These are phyloP conservation scores for Tetrapisispora nanseiensis DNA, from an alignment of 805 yeast species.

Conservation along the genomic window DNA sequence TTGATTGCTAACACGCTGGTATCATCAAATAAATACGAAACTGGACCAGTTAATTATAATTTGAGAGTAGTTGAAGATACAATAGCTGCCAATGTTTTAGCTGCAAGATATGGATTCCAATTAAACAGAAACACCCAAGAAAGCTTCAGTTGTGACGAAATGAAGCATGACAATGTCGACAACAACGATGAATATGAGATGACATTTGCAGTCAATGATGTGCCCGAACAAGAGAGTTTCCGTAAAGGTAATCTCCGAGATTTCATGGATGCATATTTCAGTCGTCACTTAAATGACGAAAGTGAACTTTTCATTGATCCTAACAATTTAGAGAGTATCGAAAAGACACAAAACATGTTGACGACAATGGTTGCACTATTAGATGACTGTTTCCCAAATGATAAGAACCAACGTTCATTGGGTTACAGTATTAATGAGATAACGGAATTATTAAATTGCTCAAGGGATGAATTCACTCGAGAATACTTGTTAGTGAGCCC, in stretches of 20 bases:
- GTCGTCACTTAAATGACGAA: constrained; percentile 21
- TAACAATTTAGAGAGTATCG: constrained; percentile 36
- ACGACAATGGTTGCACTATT: constrained; percentile 34
- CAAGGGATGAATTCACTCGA: constrained; percentile 34
- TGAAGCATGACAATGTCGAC: background rate
- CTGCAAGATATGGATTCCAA: constrained; percentile 33
- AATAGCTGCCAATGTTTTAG: constrained; percentile 53
- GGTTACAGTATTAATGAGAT: constrained; percentile 46
- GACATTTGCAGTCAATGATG: background rate
- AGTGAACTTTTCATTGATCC: constrained; percentile 34
- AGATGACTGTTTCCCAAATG: constrained; percentile 33
- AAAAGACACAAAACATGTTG: constrained; percentile 31
- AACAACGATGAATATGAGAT: background rate
- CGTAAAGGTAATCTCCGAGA: constrained; percentile 52
- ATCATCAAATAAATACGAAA: constrained; percentile 54
- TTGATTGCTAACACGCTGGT: constrained; percentile 56
- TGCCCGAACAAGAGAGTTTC: background rate
- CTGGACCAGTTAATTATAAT: constrained; percentile 62
- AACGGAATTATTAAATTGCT: constrained; percentile 34
- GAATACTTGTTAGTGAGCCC: constrained; percentile 42
- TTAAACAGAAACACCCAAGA: background rate
- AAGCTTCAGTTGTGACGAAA: background rate
- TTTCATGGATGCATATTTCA: constrained; percentile 44
- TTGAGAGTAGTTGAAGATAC: constrained; percentile 65
- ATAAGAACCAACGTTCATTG: constrained; percentile 17